Evolutionary conservation across 805 yeast species (phyloP), one percentile per base, ranked within the genome.

Genomic region (Yamadazyma philogaea): DNA sequence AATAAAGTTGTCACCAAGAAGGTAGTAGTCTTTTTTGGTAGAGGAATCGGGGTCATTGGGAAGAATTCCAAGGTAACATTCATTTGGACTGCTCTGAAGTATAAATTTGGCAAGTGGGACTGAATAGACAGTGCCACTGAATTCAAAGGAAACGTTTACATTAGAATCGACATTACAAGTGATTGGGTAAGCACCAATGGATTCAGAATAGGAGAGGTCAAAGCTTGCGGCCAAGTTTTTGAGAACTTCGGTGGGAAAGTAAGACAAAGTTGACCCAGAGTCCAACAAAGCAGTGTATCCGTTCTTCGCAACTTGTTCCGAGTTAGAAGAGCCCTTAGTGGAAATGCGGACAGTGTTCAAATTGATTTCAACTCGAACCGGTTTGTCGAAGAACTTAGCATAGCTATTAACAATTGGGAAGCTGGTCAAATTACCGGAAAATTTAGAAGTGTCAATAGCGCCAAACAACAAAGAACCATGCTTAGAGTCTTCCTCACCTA

Each of bases 1-100:
- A 50, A 84, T 60, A 53, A 84, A 75, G 34, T 75, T 72, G 54
- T 82, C 88, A 11, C 91, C 91, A 26, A 84, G 64, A 41, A 80
- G 68, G 17, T 63, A 52, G 42, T 49, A 48, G 27, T 19, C n/a
- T 41, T 80, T 68, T n/a, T 63, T 50, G 42, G 51, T 50, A 11
- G 21, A 32, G 5, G 44, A 14, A 37, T 31, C n/a, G 14, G 30
- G n/a, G 5, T 21, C 17, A 11, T 39, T 30, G 6, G 14, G 11
- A 30, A 34, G 19, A 16, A 38, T 30, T 11, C 41, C 45, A 19
- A 42, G 39, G 20, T 32, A 42, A 18, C 45, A 42, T 2, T 15
- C 15, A n/a, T 16, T 26, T 7, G 18, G 7, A n/a, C 10, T 16
- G 2, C 31, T 22, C 21, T 28, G 30, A 24, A 37, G 3, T 7